A percentile compares a stretch with the other conserved stretches of the same genome.
Conservation (phyloP, 768 basidiomycete species). For the Amanita exitialis region DNA sequence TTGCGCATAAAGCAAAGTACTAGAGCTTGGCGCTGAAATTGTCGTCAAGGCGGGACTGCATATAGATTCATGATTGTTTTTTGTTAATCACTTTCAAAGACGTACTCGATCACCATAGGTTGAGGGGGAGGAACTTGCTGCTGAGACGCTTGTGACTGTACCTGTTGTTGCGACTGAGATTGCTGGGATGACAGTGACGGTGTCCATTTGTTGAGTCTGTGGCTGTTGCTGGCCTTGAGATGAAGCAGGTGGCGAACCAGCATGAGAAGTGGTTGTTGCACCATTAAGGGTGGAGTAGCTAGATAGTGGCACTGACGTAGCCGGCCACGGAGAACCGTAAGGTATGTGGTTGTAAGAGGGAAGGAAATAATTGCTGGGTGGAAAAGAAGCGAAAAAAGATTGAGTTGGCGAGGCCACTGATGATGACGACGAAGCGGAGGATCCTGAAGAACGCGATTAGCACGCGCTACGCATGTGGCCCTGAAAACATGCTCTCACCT, state of each 20-base stretch:
- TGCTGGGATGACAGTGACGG: slow-evolving; percentile 9
- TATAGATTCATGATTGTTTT: slow-evolving; percentile 8
- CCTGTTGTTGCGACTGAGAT: slow-evolving; percentile 16
- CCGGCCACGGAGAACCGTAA: slow-evolving; percentile 43
- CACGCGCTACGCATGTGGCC: not conserved
- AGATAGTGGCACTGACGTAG: slow-evolving; percentile 47
- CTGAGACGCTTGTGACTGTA: slow-evolving; percentile 14
- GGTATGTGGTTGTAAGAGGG: slow-evolving; percentile 43
- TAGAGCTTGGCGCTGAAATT: slow-evolving; percentile 29
- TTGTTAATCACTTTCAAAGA: slow-evolving; percentile 12
- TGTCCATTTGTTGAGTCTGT: slow-evolving; percentile 18
- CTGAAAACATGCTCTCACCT: slow-evolving; percentile 21
- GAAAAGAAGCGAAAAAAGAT: slow-evolving; percentile 30
- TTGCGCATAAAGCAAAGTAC: slow-evolving; percentile 32
- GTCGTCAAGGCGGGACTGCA: slow-evolving; percentile 51
- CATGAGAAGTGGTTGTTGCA: slow-evolving; percentile 37
- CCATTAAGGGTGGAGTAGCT: slow-evolving; percentile 73
- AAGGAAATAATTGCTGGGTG: slow-evolving; percentile 31
- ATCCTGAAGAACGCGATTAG: slow-evolving; percentile 10
- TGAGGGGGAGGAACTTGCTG: slow-evolving; percentile 21
- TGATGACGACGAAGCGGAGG: slow-evolving; percentile 20
- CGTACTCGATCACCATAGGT: slow-evolving; percentile 65
- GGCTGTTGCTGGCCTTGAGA: slow-evolving; percentile 16
- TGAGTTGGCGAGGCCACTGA: slow-evolving; percentile 30
- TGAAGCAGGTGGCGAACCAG: slow-evolving; percentile 15